phyloP scores from a whole-genome alignment of 2,329 filamentous ascomycete species.

The Dothiorella sarmentorum region DNA sequence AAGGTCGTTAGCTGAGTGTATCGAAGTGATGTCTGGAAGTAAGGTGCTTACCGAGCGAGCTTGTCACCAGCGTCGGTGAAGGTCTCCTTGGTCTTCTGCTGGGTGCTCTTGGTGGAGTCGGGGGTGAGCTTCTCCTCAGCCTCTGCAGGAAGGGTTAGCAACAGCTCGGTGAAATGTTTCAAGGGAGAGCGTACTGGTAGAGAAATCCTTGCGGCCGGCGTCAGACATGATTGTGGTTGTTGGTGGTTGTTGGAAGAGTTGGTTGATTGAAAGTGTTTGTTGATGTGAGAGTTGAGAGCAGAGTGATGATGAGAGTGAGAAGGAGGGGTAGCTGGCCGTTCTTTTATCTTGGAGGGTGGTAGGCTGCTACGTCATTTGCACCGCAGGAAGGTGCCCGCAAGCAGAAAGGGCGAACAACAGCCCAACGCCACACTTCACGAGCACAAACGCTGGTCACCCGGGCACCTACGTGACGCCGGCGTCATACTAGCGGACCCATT shows the following conservation, averaged over 20 bases:
- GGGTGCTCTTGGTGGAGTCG: constrained; percentile 59
- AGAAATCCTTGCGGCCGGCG: constrained; percentile 59
- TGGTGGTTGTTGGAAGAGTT: constrained; percentile 21
- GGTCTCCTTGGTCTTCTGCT: constrained; percentile 56
- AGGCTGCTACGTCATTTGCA: constrained; percentile 11
- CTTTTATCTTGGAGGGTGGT: constrained; percentile 1
- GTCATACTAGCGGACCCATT: constrained; percentile 7
- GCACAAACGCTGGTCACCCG: neutral
- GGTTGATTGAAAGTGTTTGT: constrained; percentile 12
- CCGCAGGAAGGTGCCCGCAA: neutral
- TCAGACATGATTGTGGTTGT: constrained; percentile 57
- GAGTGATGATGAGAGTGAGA: constrained; percentile 10
- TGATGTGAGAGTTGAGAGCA: constrained; percentile 22
- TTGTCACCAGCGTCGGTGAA: constrained; percentile 57
- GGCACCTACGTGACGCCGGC: constrained; percentile 7
- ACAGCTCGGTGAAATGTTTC: neutral
- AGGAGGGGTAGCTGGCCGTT: neutral
- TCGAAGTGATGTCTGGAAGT: neutral
- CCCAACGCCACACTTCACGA: neutral
- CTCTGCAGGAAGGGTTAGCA: constrained; percentile 42
- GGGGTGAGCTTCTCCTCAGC: constrained; percentile 56
- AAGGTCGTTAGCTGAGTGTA: constrained; percentile 23
- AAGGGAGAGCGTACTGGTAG: constrained; percentile 39
- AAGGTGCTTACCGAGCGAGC: constrained; percentile 45
- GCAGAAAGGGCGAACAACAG: constrained; percentile 4